Evolutionary conservation across 2,329 filamentous ascomycete species (phyloP), one percentile per base, ranked within the genome.

Genomic region (Cercospora nicotianae): DNA sequence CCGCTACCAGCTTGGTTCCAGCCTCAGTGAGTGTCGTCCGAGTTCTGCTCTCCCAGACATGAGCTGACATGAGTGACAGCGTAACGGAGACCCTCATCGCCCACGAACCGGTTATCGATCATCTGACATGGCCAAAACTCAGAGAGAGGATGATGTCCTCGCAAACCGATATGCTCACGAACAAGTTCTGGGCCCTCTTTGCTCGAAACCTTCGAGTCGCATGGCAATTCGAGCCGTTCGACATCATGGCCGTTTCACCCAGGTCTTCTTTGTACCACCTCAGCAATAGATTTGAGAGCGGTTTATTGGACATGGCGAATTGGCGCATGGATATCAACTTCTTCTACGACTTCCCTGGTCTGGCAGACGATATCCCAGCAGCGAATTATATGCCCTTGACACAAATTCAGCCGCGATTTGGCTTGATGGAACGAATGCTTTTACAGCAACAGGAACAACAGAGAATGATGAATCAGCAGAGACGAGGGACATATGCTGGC

Each of bases 281-380:
- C 20, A 64, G 67, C 28, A 48, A 68, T 23, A 60, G 39, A 18
- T 72, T 70, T 39, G 71, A 72, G 53, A 60, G 60, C 18, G 66
- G 69, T 3, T 59, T 72, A 12, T 31, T 72, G 45, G 70, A 72
- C 42, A 72, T 72, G 60, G 48, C 64, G 28, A 71, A 70, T 20
- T 72, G 71, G 71, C 55, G 70, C 16, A 72, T 72, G 71, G 66
- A 72, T 26, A 67, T 70, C n/a, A 66, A 69, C 57, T 72, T 72
- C 65, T 72, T 72, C 45, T 69, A 71, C 18, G 71, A 67, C 6
- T 70, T 71, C 12, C 71, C 71, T 36, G 64, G 67, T 9, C 60
- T 72, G 5, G 65, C 70, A 20, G 67, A 70, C 30, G 71, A 72
- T 42, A 64, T 72, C 6, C 71, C 71, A 5, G 66, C 71, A 16